Base-by-base conservation (phyloP, 1,139 yeast species). In the Magnusiomyces tetraspermus region DNA sequence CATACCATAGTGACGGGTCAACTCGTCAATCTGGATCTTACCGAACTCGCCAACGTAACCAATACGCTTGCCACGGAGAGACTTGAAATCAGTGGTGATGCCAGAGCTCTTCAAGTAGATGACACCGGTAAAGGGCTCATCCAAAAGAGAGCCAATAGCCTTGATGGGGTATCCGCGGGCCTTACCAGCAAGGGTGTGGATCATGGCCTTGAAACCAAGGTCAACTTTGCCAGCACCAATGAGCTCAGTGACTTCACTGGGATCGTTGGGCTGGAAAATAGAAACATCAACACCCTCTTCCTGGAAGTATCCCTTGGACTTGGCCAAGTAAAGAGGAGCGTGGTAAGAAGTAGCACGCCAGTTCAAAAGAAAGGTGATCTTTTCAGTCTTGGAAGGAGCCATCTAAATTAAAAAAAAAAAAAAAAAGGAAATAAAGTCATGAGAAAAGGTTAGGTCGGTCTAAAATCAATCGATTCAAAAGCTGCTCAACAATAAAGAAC, bases 1-100 rank as follows among this genome's bases (percentile, higher is more conserved):
- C 80, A 77, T 76, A 40, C 80, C 80, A 58, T 74, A 77, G 64
- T 77, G 76, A 58, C 75, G 73, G 58, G 80, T 76, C 60, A 78
- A 69, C 61, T 78, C 82, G 59, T 78, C 82, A 52, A 78, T 67
- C 64, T 78, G 82, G 59, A 78, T 77, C 66, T 78, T 78, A 48
- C 82, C 82, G 61, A 78, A 78, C 60, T 78, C 82, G 36, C 82
- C 82, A 46, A 78, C 82, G 61, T 78, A 78, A 19, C 82, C 82
- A 59, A 78, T 76, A 49, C 69, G 67, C 64, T 77, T 77, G 22
- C 82, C 82, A 59, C 74, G 76, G 60, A 78, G 70, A 15, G 79
- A 75, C 46, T 65, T 67, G 68, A 78, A 78, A 62, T 77, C 80
- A 13, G 72, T 62, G 42, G 79, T 75, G 60, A 77, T 74, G 19